Percentiles rank a stretch among this genome's conserved stretches.
These are phyloP conservation scores for Thalassiosira sp. DNA, from an alignment of 352 stramenopile species.

Conservation along the genomic window DNA sequence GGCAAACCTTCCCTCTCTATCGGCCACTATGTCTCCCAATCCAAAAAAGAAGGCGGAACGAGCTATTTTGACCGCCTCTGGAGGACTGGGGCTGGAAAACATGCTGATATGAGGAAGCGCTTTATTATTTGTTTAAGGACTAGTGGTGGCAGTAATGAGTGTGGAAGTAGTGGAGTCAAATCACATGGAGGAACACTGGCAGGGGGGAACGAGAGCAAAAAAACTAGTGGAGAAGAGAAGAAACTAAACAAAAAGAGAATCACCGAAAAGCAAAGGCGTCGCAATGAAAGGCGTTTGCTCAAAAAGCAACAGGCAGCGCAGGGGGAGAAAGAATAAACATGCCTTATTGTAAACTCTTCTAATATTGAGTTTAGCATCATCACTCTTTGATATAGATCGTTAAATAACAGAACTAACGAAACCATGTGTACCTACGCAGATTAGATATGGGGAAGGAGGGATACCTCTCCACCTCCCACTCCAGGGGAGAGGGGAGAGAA, in stretches of 20 bases:
- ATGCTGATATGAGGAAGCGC: constrained; percentile 65
- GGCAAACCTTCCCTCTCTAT: constrained; percentile 66
- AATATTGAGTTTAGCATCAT: too few relatives aligned
- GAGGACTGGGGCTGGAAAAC: constrained; percentile 67
- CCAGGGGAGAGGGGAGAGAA: too few relatives aligned
- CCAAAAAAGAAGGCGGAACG: constrained; percentile 34
- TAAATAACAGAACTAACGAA: too few relatives aligned
- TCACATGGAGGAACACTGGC: background rate
- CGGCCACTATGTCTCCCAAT: constrained; percentile 51
- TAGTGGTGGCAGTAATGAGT: background rate
- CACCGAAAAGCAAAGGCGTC: constrained; percentile 40
- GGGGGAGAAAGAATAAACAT: background rate
- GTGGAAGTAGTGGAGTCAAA: background rate
- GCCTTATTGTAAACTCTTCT: too few relatives aligned
- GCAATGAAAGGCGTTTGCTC: constrained; percentile 50
- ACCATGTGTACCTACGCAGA: too few relatives aligned
- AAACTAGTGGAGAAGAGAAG: constrained; percentile 9
- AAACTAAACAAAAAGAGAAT: constrained; percentile 42
- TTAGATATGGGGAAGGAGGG: too few relatives aligned
- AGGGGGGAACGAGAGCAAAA: background rate
- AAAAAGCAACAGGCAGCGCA: constrained; percentile 37
- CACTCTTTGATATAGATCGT: too few relatives aligned
- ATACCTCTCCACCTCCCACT: too few relatives aligned
- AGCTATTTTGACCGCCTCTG: constrained; percentile 82
- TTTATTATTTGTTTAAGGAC: constrained; percentile 57